Conservation (phyloP, 768 basidiomycete species). For the Naganishia randhawae region DNA sequence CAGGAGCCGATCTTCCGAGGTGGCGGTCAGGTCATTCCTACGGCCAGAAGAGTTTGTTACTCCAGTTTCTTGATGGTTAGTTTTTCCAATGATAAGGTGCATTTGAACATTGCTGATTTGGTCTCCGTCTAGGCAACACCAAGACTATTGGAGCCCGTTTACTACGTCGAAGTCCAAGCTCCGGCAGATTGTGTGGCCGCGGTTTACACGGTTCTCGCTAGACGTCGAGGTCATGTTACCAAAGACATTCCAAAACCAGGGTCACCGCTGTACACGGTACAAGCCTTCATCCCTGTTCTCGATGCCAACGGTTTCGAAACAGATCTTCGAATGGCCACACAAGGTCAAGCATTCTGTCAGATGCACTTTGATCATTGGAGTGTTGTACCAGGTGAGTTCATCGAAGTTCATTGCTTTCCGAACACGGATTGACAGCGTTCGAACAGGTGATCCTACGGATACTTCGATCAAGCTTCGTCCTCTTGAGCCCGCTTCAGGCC, state of each 20-base stretch:
- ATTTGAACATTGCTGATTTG: neutral
- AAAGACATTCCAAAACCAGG: slow-evolving; percentile 97
- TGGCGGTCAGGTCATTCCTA: slow-evolving; percentile 97
- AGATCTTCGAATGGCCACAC: slow-evolving; percentile 92
- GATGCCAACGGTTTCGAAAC: slow-evolving; percentile 99
- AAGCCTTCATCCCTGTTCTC: slow-evolving; percentile 95
- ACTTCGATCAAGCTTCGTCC: slow-evolving; percentile 93
- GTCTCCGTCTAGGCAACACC: slow-evolving; percentile 73
- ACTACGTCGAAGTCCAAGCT: slow-evolving; percentile 98
- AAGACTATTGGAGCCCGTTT: slow-evolving; percentile 92
- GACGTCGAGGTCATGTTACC: slow-evolving; percentile 97
- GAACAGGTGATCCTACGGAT: slow-evolving; percentile 85
- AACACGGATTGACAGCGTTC: slow-evolving; percentile 47
- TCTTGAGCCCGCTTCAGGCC: slow-evolving; percentile 93
- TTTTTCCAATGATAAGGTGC: slow-evolving; percentile 20
- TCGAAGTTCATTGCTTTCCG: slow-evolving; percentile 53
- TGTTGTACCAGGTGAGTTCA: slow-evolving; percentile 65
- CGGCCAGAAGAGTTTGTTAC: slow-evolving; percentile 97
- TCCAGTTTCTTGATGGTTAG: slow-evolving; percentile 96
- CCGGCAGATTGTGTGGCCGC: slow-evolving; percentile 98
- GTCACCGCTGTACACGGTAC: slow-evolving; percentile 94
- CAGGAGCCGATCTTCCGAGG: slow-evolving; percentile 97
- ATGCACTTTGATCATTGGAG: slow-evolving; percentile 99
- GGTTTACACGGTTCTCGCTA: slow-evolving; percentile 96
- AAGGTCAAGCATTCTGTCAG: slow-evolving; percentile 97